Base-by-base conservation (phyloP, 1,284 basidiomycete species). In the Cystobasidium pallidum region DNA sequence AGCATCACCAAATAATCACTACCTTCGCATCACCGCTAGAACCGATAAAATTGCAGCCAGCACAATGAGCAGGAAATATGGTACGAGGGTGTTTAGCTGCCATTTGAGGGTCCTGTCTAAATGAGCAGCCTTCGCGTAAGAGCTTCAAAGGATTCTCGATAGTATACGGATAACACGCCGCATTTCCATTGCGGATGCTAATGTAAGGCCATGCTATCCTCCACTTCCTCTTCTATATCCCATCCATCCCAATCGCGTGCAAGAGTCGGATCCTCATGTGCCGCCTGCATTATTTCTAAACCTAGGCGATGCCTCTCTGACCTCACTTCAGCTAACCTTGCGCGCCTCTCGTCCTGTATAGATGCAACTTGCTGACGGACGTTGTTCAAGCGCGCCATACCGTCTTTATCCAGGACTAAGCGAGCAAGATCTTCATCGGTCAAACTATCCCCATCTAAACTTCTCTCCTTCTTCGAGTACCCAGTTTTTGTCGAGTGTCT, bases 361-460 rank as follows among this genome's bases (percentile, higher is more conserved):
- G 19, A 3, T 32, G 54, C 54, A n/a, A 57, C 54, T n/a, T 57
- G 54, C 19, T 57, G 24, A 3, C 19, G 54, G 3, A 57, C 32
- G 17, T 28, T 28, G 2, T 57, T 32, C 30, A 57, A 21, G n/a
- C 30, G 15, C 19, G 32, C 54, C 54, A 57, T 57, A 28, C 54
- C 54, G 32, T 57, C 54, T 34, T 57, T 57, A 21, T 57, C 54
- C 1, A 57, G 32, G 10, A 57, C 28, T n/a, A 57, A n/a, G 36
- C 54, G 54, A 57, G 54, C 54, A 19, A 57, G 32, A 36, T 57
- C 54, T 19, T 57, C 54, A 57, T 34, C 54, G 19, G 30, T 34
- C 13, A 57, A n/a, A n/a, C 15, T n/a, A n/a, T 57, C 54, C 4
- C 54, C 54, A n/a, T 64, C 43, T 32, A 34, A 21, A 17, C 8